These are phyloP conservation scores for Daldinia caldariorum DNA, from an alignment of 495 filamentous ascomycete species.

Conservation along the genomic window DNA sequence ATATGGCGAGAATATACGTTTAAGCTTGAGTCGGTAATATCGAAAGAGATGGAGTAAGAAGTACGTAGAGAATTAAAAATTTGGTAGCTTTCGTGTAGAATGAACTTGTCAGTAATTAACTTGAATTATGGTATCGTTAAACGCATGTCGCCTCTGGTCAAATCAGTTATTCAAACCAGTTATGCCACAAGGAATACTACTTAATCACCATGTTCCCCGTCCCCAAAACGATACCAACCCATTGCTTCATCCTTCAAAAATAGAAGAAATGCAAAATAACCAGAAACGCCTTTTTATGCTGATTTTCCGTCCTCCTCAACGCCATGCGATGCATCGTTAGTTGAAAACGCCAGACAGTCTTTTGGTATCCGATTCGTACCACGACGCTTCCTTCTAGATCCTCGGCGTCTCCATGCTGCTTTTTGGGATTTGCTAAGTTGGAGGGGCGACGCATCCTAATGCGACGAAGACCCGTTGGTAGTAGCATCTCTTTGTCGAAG, in stretches of 20 bases:
- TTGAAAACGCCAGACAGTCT: neutral
- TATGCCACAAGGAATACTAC: neutral
- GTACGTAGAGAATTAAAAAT: neutral
- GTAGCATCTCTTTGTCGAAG: constrained; percentile 9
- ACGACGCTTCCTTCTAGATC: neutral
- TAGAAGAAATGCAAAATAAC: neutral
- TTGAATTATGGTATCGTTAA: neutral
- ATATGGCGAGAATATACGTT: no score
- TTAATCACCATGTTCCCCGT: neutral
- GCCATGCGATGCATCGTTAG: constrained; percentile 24
- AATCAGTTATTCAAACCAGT: no score
- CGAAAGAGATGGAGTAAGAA: neutral
- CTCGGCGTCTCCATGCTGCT: neutral
- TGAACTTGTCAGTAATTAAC: neutral
- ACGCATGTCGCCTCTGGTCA: neutral
- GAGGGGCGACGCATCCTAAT: constrained; percentile 28
- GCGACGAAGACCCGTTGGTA: constrained; percentile 27
- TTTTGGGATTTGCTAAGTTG: neutral
- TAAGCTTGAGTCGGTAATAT: neutral
- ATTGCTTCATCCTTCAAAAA: neutral
- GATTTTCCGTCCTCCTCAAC: constrained; percentile 12
- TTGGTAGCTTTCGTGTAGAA: neutral
- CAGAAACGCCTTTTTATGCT: constrained; percentile 18
- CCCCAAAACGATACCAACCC: neutral
- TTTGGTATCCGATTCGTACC: neutral